phyloP scores from a whole-genome alignment of 2,329 filamentous ascomycete genomes.

The Ceratocystis destructans region DNA sequence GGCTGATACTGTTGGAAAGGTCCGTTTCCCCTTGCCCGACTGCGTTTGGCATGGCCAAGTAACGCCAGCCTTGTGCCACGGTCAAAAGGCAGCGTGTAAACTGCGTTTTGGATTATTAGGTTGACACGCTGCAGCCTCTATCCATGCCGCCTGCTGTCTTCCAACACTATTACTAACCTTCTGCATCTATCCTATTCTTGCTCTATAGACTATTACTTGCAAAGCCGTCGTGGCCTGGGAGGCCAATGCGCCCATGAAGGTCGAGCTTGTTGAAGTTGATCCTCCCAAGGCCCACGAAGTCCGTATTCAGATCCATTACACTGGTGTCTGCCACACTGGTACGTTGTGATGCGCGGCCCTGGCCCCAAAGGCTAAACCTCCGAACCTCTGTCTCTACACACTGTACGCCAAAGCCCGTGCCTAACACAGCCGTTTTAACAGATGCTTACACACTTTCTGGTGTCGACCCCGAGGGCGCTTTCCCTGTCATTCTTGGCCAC shows the following conservation, averaged over 20 bases:
- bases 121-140: no score
- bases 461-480: constrained; percentile 92
- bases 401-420: neutral
- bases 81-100: no score
- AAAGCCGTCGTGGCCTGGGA: constrained; percentile 98
- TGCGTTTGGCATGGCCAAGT: neutral
- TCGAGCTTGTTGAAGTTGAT: constrained; percentile 86
- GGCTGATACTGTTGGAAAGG: constrained; percentile 20
- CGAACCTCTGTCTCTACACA: neutral
- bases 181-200: neutral
- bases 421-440: constrained; percentile 24
- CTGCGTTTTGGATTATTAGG: no score
- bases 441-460: constrained; percentile 92
- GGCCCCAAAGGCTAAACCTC: neutral
- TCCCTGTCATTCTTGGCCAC: constrained; percentile 78
- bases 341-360: constrained; percentile 20
- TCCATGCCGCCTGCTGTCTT: no score
- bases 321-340: constrained; percentile 97
- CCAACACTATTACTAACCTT: neutral
- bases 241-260: constrained; percentile 72
- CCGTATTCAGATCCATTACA: constrained; percentile 93
- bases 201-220: constrained; percentile 71
- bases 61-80: neutral
- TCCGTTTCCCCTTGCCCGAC: neutral
- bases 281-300: constrained; percentile 88